Base-by-base conservation (phyloP, 495 filamentous ascomycete species). In the Hyaloscypha finlandica region DNA sequence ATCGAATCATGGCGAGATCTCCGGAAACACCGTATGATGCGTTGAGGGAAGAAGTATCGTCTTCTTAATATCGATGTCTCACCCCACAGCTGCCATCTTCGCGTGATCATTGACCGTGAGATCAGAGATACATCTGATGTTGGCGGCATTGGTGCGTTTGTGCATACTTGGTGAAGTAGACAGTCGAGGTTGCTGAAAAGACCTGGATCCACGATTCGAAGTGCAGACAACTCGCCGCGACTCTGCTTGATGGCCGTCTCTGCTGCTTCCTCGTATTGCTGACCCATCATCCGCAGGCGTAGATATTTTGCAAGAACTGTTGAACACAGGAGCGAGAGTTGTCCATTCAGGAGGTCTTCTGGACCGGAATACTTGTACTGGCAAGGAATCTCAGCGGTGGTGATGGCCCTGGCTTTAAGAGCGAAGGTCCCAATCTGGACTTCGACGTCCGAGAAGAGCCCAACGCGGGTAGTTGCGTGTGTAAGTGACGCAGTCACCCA, bases 241-340 rank as follows among this genome's bases (percentile, higher is more conserved):
- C 58, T 64, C 42, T 61, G n/a, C 30, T 35, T 54, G 22, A 70
- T 72, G 9, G 70, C 67, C 4, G 29, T 52, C 32, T 72, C 70
- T 1, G 61, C 35, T 2, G 70, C 70, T 3, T 61, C 61, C 65
- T 72, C 70, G 52, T 70, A 72, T 56, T 70, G 67, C 11, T 59
- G 54, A 12, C 70, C 70, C 6, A 69, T 64, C 55, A 67, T 69
- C 19, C 70, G 59, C 6, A 54, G 51, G 2, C 58, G 63, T 5
- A 72, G 35, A 59, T 72, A 72, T n/a, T 69, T 69, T 8, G 59
- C 70, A n/a, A 72, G 33, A n/a, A 72, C 70, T 8, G 70, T 72
- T 0, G 66, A 52, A 30, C 66, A 72, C 4, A 72, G 52, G 20
- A 53, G 48, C 4, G 66, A 39, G 6, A 69, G 51, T 11, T 63